Evolutionary conservation across 805 yeast genomes (phyloP).

Genomic region (Candida vaughaniae): DNA sequence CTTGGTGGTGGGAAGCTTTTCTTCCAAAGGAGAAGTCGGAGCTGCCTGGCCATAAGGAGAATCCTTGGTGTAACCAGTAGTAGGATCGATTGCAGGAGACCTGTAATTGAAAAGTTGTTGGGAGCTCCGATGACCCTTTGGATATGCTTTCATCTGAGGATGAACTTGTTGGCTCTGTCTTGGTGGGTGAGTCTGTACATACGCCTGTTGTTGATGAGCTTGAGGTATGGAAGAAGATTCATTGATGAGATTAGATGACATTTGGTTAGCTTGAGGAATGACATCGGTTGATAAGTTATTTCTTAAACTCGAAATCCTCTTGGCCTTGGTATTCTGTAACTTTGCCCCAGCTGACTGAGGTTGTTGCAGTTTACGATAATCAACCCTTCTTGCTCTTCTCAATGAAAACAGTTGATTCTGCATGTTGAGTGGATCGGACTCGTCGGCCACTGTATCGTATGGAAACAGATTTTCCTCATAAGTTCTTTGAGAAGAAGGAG

Average conservation of each 20-base stretch:
- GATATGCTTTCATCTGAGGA: not conserved
- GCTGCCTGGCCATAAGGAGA: conserved; percentile 16
- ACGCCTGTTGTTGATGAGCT: not conserved
- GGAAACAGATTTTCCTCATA: conserved; percentile 14
- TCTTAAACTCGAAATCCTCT: conserved; percentile 21
- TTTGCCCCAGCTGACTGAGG: conserved; percentile 22
- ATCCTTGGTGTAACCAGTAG: conserved; percentile 12
- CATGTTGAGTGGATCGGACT: conserved; percentile 6
- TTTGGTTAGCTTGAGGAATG: conserved; percentile 6
- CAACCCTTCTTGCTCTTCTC: conserved; percentile 39
- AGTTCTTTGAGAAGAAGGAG: conserved; percentile 13
- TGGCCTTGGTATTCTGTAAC: conserved; percentile 22
- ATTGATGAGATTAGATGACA: not conserved
- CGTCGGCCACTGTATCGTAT: conserved; percentile 11
- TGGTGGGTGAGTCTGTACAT: not conserved
- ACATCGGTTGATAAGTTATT: conserved; percentile 14
- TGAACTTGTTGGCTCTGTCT: not conserved
- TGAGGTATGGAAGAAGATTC: conserved; percentile 1
- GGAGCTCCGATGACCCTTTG: conserved; percentile 18
- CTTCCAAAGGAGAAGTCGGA: conserved; percentile 13
- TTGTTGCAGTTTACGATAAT: conserved; percentile 30
- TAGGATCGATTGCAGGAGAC: conserved; percentile 15
- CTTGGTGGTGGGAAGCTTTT: conserved; percentile 13
- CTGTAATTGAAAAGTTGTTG: conserved; percentile 37
- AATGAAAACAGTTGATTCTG: conserved; percentile 25